Conservation (phyloP, 495 filamentous ascomycete species). For the Neurospora sp. region DNA sequence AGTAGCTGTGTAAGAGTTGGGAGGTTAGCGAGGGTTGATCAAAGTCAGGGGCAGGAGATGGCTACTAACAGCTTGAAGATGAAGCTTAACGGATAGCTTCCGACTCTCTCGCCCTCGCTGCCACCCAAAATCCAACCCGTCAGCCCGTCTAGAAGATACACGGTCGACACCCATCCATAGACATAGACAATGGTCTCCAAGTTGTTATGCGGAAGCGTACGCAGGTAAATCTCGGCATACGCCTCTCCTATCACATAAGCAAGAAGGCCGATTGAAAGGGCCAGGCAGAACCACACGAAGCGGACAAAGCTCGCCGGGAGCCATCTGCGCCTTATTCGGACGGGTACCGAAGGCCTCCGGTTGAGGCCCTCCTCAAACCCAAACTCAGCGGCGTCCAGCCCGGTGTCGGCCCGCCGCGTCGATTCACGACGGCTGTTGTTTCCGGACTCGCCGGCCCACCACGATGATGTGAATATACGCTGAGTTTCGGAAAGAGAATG, state of each 20-base stretch:
- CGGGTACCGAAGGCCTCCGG: constrained; percentile 17
- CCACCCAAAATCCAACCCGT: constrained; percentile 54
- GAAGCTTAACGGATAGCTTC: constrained; percentile 53
- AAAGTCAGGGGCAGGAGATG: background rate
- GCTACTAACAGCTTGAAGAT: constrained; percentile 49
- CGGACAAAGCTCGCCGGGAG: constrained; percentile 51
- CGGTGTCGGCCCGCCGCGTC: constrained; percentile 20
- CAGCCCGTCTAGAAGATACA: constrained; percentile 47
- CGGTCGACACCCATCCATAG: constrained; percentile 54
- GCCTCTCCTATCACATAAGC: constrained; percentile 54
- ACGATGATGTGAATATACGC: constrained; percentile 50
- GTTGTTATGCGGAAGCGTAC: constrained; percentile 52
- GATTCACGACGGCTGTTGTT: constrained; percentile 27
- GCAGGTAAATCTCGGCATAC: constrained; percentile 56
- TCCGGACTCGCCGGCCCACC: constrained; percentile 45
- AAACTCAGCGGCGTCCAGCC: constrained; percentile 8
- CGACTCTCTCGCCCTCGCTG: constrained; percentile 47
- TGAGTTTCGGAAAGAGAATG: constrained; percentile 51
- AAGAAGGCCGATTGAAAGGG: constrained; percentile 47
- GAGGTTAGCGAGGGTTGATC: background rate
- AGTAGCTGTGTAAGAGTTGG: constrained; percentile 39
- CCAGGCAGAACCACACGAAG: constrained; percentile 57
- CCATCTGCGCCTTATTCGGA: constrained; percentile 37
- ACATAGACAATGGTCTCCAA: constrained; percentile 55
- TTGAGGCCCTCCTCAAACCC: constrained; percentile 13